Base-by-base conservation (phyloP, 495 filamentous ascomycete genomes). In the Aspergillus cristatus region DNA sequence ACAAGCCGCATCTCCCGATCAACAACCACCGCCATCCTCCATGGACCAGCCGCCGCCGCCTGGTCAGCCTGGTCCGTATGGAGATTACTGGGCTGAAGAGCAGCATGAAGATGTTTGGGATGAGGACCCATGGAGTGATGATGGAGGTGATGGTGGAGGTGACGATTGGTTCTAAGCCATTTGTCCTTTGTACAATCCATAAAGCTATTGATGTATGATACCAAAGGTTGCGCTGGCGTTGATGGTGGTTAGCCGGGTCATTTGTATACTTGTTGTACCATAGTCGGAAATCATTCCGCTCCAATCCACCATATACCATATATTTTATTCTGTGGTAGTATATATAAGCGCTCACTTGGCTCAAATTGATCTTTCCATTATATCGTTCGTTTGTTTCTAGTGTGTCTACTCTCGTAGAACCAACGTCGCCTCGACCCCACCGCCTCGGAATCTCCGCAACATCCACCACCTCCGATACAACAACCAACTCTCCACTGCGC, bases 51-150 rank as follows among this genome's bases (percentile, higher is more conserved):
- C 47, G 15, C 29, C 33, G 20, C 46, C 45, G 17, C 37, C 40
- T 7, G 43, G 24, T 3, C 46, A 48, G 28, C 32, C 33, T 14
- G 48, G 42, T 12, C 38, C 45, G 12, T 51, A 56, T 20, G 55
- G 49, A 36, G 53, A 57, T 45, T 40, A 42, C 15, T 63, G 62
- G 58, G 38, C 40, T 6, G 48, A 51, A 18, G 48, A 58, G 34
- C 32, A 32, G 28, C 42, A 35, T 12, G 58, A 68, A 35, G 58
- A 75, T 16, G 45, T 54, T 8, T 65, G 58, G 59, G 54, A 45
- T 32, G 43, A 62, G n/a, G 63, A 68, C 43, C 62, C 61, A 10
- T 68, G 67, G 63, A 45, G 48, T 14, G 53, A 47, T 25, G 57
- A 29, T 6, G 47, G 50, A 24, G 55, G 47, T 15, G 61, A 39